A percentile compares a stretch with the other conserved stretches of the same genome.
Evolutionary conservation across 2,329 filamentous ascomycete species (phyloP).

Genomic region (Ophiostoma montium): DNA sequence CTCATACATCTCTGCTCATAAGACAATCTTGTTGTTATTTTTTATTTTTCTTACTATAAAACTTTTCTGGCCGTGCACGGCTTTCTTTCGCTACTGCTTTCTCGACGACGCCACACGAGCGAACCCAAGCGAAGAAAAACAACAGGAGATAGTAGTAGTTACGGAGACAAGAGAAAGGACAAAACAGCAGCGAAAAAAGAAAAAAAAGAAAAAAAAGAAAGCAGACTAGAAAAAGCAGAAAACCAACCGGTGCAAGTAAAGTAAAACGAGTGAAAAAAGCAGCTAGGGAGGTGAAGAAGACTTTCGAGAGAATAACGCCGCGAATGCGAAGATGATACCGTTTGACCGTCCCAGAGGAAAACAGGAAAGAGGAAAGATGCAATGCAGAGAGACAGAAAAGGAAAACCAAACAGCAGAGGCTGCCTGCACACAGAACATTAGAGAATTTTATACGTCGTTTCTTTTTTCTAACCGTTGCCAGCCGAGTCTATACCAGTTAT

Average conservation of each 20-base stretch:
- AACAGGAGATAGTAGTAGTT: neutral
- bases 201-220: slow-evolving; percentile 8
- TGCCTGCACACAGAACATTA: neutral
- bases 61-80: neutral
- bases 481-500: slow-evolving; percentile 20
- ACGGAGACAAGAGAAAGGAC: slow-evolving; percentile 12
- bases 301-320: slow-evolving; percentile 15
- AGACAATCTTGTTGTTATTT: neutral
- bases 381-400: neutral
- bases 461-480: slow-evolving; percentile 19
- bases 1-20: neutral
- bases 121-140: slow-evolving; percentile 12
- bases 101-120: slow-evolving; percentile 9
- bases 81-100: neutral
- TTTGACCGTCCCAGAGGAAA: slow-evolving; percentile 7
- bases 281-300: slow-evolving; percentile 14
- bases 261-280: slow-evolving; percentile 11
- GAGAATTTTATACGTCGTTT: slow-evolving; percentile 6
- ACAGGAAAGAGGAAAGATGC: neutral
- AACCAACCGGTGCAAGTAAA: slow-evolving; percentile 14
- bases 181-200: slow-evolving; percentile 7
- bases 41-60: slow-evolving; percentile 1
- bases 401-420: slow-evolving; percentile 4
- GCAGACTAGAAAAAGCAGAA: slow-evolving; percentile 5
- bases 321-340: slow-evolving; percentile 14